Base-by-base conservation (phyloP, 129 eudicot genomes). In the Centaurea solstitialis region DNA sequence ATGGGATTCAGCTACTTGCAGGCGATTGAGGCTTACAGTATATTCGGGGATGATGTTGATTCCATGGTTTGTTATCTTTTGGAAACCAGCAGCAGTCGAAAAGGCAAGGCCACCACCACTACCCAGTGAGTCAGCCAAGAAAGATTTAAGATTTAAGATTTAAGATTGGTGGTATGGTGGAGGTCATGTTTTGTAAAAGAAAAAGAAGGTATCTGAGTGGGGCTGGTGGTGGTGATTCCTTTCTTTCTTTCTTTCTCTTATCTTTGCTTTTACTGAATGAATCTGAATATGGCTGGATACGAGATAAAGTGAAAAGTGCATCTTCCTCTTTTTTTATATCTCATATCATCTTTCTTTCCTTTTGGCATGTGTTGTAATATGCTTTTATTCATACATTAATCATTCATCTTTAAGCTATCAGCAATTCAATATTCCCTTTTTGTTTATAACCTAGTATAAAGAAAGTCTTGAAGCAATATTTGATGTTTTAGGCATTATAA, bases 1-100 rank as follows among this genome's bases (percentile, higher is more conserved):
- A 93, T 93, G 95, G 96, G 95, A 4, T 93, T 93, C 84, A 90
- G 93, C 84, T 93, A 93, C 78, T 28, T 90, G 83, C 97, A 89
- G 87, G 94, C 73, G 18, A 76, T 92, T 4, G 97, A 92, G 73
- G 97, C 97, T 6, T 88, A 87, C 82, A 93, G 89, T 77, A 84
- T 93, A 43, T 91, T 93, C 21, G 96, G 98, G n/a, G 98, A 93
- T 26, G 96, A 91, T 57, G 96, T 89, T 57, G 96, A 91, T 77
- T 91, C 96, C 6, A 93, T 91, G 92, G 91, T 89, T 77, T 93
- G 94, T 76, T 90, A 89, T 83, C 79, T 93, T 75, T 4, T 91
- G 57, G 94, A 91, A 80, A 91, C 91, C 35, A 86, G 86, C 87
- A 82, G 77, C 57, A 89, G 96, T 35, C 89, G 93, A 23, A 93